Conservation (phyloP, 2,329 filamentous ascomycete species). For the Juglanconis juglandina region DNA sequence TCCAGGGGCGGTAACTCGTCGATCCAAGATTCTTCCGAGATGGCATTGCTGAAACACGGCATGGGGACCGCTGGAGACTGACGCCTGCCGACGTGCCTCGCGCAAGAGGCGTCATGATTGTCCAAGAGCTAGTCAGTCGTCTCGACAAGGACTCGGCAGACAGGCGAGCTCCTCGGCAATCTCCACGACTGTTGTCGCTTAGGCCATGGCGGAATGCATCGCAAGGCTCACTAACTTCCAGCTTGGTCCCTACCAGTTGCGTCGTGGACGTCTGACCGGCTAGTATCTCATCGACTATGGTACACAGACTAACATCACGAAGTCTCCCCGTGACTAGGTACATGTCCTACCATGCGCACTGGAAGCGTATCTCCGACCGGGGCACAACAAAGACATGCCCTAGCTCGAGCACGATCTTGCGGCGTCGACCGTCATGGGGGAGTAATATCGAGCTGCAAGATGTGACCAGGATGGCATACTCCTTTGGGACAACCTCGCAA, state of each 20-base stretch:
- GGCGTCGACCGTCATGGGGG: neutral
- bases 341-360: neutral
- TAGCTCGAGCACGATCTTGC: conserved; percentile 1
- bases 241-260: conserved; percentile 6
- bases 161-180: neutral
- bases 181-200: neutral
- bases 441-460: neutral
- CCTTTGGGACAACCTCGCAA: conserved; percentile 8
- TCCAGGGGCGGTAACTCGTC: neutral
- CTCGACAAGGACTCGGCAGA: conserved; percentile 4
- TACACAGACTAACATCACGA: conserved; percentile 4
- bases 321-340: neutral
- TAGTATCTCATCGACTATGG: neutral
- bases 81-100: neutral
- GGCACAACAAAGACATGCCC: neutral
- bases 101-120: neutral
- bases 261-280: neutral
- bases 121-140: neutral
- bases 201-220: neutral
- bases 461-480: conserved; percentile 10
- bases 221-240: neutral
- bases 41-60: neutral
- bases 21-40: neutral
- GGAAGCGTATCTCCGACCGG: neutral
- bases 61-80: conserved; percentile 1